Conservation (phyloP, 805 yeast genomes). For the Torulaspora maleeae region DNA sequence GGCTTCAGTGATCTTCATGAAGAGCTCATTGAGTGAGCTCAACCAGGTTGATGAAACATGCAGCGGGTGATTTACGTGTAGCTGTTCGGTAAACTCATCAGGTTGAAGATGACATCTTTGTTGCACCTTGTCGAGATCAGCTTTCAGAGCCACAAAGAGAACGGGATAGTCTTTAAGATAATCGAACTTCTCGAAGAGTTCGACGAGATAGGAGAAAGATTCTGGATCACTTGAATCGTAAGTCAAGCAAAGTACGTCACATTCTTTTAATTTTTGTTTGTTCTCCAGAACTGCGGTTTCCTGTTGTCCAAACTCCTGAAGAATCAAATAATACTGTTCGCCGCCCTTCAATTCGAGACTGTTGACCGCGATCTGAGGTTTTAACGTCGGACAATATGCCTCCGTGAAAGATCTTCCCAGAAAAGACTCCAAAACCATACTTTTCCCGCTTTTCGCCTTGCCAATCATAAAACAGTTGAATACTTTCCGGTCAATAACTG, state of each 20-base stretch:
- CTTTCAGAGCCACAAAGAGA: constrained; percentile 87
- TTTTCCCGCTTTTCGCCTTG: constrained; percentile 80
- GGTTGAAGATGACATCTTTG: constrained; percentile 85
- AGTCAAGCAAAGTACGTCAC: constrained; percentile 85
- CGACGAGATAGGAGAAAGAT: constrained; percentile 77
- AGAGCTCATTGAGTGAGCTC: constrained; percentile 75
- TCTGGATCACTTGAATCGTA: constrained; percentile 97
- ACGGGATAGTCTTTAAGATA: constrained; percentile 65
- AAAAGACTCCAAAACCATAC: constrained; percentile 77
- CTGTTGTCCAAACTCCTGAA: constrained; percentile 85
- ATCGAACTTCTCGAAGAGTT: constrained; percentile 57
- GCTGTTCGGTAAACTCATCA: constrained; percentile 68
- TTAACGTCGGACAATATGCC: constrained; percentile 72
- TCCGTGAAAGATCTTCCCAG: constrained; percentile 68
- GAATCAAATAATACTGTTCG: constrained; percentile 84
- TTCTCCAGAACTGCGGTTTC: constrained; percentile 81
- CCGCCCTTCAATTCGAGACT: constrained; percentile 93
- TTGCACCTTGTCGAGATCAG: constrained; percentile 93
- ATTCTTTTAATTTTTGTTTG: constrained; percentile 61
- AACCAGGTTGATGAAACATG: constrained; percentile 92
- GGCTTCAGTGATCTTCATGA: constrained; percentile 82
- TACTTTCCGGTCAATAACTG: constrained; percentile 78
- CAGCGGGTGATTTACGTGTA: constrained; percentile 72
- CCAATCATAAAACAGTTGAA: constrained; percentile 89
- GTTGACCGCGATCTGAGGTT: constrained; percentile 78